phyloP scores from a whole-genome alignment of 192 early-diverging fungal species.

The Mortierella antarctica region DNA sequence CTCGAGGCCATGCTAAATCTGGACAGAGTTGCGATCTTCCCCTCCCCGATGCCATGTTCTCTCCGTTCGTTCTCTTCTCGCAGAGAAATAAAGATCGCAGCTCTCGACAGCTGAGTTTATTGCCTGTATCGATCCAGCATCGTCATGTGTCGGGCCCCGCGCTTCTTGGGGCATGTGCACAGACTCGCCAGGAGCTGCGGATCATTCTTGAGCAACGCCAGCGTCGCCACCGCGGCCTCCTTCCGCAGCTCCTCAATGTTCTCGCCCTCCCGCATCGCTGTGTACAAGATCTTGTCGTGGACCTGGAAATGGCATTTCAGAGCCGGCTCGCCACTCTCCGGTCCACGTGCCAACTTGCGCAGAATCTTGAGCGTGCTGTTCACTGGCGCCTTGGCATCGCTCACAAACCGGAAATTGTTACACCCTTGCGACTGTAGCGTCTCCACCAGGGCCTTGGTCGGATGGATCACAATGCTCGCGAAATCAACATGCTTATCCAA shows the following conservation, averaged over 20 bases:
- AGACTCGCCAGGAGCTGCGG: conserved; percentile 14
- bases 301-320: conserved; percentile 22
- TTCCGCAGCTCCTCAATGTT: conserved; percentile 26
- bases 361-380: background rate
- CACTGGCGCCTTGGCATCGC: background rate
- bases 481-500: conserved; percentile 62
- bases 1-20: no score
- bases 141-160: conserved; percentile 2
- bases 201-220: conserved; percentile 9
- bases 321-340: background rate
- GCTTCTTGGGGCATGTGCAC: conserved; percentile 31
- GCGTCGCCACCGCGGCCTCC: conserved; percentile 4
- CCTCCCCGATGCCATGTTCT: no score
- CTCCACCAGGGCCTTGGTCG: conserved; percentile 55
- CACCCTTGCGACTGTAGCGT: conserved; percentile 60
- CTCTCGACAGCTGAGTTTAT: background rate
- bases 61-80: no score
- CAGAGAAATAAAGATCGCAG: background rate
- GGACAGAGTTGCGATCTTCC: no score
- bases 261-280: background rate
- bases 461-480: conserved; percentile 60
- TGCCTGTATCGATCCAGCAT: conserved; percentile 17
- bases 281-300: conserved; percentile 19
- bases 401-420: conserved; percentile 23
- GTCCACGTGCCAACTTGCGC: conserved; percentile 16